Base-by-base conservation (phyloP, 2,329 filamentous ascomycete genomes). In the Talaromyces sp. region DNA sequence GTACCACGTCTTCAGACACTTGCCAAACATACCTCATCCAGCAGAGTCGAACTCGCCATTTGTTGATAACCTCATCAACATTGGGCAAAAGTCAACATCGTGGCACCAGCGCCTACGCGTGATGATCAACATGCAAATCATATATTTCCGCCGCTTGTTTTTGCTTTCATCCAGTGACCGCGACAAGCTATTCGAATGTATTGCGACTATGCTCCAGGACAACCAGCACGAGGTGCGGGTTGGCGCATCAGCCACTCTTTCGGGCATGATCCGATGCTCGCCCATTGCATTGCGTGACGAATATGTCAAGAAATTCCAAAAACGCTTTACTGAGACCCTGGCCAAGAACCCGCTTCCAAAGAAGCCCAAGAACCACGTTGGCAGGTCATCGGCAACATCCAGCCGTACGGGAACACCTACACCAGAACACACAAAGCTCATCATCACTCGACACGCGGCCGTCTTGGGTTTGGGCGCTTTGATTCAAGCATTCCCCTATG, bases 241-340 rank as follows among this genome's bases (percentile, higher is more conserved):
- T 43, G 92, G 92, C 51, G 94, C 95, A n/a, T 89, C 90, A 5
- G 89, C 91, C 0, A 99, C 94, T 0, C 81, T 99, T 3, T 93
- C 92, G 1, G 95, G 94, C 66, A 99, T 99, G 94, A 95, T 99
- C 66, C 88, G 94, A 59, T 99, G 94, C 79, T 97, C 93, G 3
- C 92, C 94, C 0, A 82, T 87, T 29, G 83, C 79, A 1, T 87
- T 97, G 62, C 91, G 94, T 29, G 86, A 89, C 60, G 85, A 86
- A 31, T 89, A 92, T 68, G 89, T 99, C 62, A 75, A 83, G 52
- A 81, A 87, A 26, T 83, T 97, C 46, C 91, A 91, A 72, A 80
- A 83, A 58, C 86, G 90, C 51, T 99, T 97, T 77, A 89, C 90
- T 56, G 81, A 83, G 32, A 84, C 90, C 67, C 82, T 99, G n/a